Percentiles rank a stretch among this genome's conserved stretches.
phyloP scores from a whole-genome alignment of 1,139 yeast genomes.

The Arxiozyma heterogenica region DNA sequence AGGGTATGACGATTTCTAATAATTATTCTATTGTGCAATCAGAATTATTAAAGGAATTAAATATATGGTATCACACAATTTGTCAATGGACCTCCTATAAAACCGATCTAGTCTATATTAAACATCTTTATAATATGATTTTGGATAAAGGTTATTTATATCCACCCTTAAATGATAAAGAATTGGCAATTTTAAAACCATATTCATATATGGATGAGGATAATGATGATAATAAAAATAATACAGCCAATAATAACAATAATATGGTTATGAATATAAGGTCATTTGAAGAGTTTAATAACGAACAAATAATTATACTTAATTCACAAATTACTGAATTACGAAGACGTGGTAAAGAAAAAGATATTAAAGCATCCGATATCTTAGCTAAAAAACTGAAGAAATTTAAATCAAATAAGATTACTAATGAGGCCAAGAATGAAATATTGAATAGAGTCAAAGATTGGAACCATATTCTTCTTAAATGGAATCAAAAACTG shows the following conservation, averaged over 20 bases:
- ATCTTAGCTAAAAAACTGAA: conserved; percentile 69
- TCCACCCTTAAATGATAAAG: conserved; percentile 82
- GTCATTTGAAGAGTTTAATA: conserved; percentile 78
- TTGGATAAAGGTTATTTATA: conserved; percentile 78
- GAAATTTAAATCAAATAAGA: not conserved
- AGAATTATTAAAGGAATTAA: conserved; percentile 75
- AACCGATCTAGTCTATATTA: conserved; percentile 80
- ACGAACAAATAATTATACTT: conserved; percentile 84
- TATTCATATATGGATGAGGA: conserved; percentile 45
- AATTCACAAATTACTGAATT: conserved; percentile 93
- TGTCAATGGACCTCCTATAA: conserved; percentile 82
- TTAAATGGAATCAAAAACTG: not conserved
- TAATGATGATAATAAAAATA: too few species aligned
- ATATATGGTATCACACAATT: conserved; percentile 93
- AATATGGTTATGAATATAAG: conserved; percentile 35
- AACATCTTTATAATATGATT: conserved; percentile 88
- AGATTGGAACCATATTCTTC: not conserved
- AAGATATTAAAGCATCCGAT: conserved; percentile 89
- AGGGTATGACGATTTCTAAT: conserved; percentile 46
- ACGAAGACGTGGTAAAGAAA: conserved; percentile 87
- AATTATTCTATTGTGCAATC: conserved; percentile 71
- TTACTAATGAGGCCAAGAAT: not conserved
- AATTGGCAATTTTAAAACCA: conserved; percentile 86
- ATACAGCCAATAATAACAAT: too few species aligned
- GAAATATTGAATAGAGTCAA: not conserved